phyloP scores from a whole-genome alignment of 2,329 filamentous ascomycete species.

The Aspergillus fumigatiaffinis region DNA sequence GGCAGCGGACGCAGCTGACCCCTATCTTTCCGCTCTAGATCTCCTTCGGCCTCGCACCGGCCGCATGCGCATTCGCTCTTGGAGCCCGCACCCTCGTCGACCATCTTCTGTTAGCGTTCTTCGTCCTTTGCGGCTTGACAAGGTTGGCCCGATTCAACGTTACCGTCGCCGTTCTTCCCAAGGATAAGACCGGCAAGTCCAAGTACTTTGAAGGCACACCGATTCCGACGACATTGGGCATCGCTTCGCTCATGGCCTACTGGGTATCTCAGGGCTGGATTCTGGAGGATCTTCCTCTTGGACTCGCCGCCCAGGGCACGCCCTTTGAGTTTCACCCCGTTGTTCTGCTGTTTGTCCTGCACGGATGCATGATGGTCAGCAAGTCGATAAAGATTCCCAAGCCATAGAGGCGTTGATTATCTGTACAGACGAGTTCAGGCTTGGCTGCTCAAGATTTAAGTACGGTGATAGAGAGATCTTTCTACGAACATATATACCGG shows the following conservation, averaged over 20 bases:
- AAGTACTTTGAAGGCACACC: conserved; percentile 96
- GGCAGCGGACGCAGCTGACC: conserved; percentile 6
- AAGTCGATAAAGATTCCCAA: conserved; percentile 95
- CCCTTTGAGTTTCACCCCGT: conserved; percentile 79
- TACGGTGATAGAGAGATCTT: conserved; percentile 15
- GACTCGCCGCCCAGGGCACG: conserved; percentile 64
- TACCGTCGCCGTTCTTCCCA: conserved; percentile 81
- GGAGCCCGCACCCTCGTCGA: conserved; percentile 81
- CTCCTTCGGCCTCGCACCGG: conserved; percentile 90
- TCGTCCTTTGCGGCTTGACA: conserved; percentile 91
- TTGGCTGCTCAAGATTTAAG: conserved; percentile 8
- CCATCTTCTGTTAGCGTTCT: conserved; percentile 75
- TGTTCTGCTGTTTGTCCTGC: conserved; percentile 74
- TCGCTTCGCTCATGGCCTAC: conserved; percentile 81
- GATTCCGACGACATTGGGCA: conserved; percentile 81
- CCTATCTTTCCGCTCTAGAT: conserved; percentile 55
- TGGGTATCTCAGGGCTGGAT: conserved; percentile 82
- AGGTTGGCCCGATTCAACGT: conserved; percentile 97
- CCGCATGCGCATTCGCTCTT: conserved; percentile 80
- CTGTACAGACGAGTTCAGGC: conserved; percentile 8
- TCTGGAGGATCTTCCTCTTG: conserved; percentile 71
- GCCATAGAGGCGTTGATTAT: conserved; percentile 44
- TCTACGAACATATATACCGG: conserved; percentile 19
- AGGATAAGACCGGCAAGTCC: conserved; percentile 86
- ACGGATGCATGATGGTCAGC: conserved; percentile 92